Evolutionary conservation across 73 alveolate genomes (phyloP), one percentile per base, ranked within the genome.

Genomic region (Blepharisma japonicum): DNA sequence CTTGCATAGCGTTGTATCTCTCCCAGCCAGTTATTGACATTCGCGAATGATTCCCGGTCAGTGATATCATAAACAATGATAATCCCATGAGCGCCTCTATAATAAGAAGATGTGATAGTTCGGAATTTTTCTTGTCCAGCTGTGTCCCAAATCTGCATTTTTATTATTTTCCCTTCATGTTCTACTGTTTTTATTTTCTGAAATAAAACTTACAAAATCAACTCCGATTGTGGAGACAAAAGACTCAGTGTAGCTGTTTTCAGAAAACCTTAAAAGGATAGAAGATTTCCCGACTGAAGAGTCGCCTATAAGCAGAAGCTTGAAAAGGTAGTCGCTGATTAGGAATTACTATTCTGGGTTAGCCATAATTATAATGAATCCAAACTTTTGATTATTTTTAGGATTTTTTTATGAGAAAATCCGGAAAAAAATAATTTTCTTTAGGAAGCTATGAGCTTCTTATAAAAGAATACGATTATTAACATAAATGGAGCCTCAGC

Each of bases 151-250:
- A 81, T 81, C 46, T 81, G 77, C 61, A 85, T 71, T 82, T 85
- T 85, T 48, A 85, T 18, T 67, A 71, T 85, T 68, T 85, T 85
- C 9, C 83, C 83, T 49, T 85, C 92, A n/a, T 70, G 56, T 55
- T 85, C 86, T n/a, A 85, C 50, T 8, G 89, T 85, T 55, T 81
- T 85, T 5, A 82, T 71, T 55, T 85, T 85, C 74, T 61, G 47
- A 18, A 25, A 3, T 61, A 61, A 39, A 14, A 9, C 46, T 20
- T 61, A 61, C 74, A 74, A 85, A 85, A 49, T 85, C 92, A 7
- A 85, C 89, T 55, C 92, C 92, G 71, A 85, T 80, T 48, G 92
- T 85, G 25, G 92, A 85, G 55, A 82, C 68, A 82, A 78, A 86
- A 45, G 83, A 68, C 14, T 76, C 84, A 21, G 92, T 76, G 71